phyloP scores from a whole-genome alignment of 495 filamentous ascomycete genomes.

The Penicillium mononematosum region DNA sequence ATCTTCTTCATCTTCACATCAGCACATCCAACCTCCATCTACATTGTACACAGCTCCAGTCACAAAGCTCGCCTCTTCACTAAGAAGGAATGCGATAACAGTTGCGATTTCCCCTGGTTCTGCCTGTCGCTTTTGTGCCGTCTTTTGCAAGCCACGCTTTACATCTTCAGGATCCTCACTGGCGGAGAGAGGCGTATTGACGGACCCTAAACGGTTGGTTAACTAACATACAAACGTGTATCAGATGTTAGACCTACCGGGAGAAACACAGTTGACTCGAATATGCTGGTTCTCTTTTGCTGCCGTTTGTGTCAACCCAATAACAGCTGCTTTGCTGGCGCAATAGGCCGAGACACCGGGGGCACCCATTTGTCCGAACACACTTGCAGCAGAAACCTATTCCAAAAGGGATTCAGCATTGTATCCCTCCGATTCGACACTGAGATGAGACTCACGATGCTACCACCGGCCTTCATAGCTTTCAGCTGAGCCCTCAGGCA shows the following conservation, averaged over 20 bases:
- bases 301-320: slow-evolving; percentile 52
- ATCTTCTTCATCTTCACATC: background rate
- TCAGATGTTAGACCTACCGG: slow-evolving; percentile 4
- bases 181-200: slow-evolving; percentile 20
- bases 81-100: slow-evolving; percentile 52
- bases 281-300: slow-evolving; percentile 52
- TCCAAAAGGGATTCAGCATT: background rate
- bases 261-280: slow-evolving; percentile 48
- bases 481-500: slow-evolving; percentile 51
- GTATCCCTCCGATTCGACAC: background rate
- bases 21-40: slow-evolving; percentile 33
- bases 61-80: slow-evolving; percentile 51
- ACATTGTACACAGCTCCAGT: slow-evolving; percentile 44
- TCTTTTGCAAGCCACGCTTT: slow-evolving; percentile 16
- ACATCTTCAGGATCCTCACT: slow-evolving; percentile 17
- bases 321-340: slow-evolving; percentile 53
- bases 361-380: slow-evolving; percentile 49
- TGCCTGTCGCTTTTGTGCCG: slow-evolving; percentile 32
- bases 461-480: slow-evolving; percentile 41
- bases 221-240: background rate
- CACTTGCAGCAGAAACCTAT: slow-evolving; percentile 39
- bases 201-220: slow-evolving; percentile 11
- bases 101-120: slow-evolving; percentile 46
- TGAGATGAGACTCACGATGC: slow-evolving; percentile 48
- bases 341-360: slow-evolving; percentile 47